A percentile compares a stretch with the other conserved stretches of the same genome.
phyloP scores from a whole-genome alignment of 345 rosid species.

The Citrus inodora region DNA sequence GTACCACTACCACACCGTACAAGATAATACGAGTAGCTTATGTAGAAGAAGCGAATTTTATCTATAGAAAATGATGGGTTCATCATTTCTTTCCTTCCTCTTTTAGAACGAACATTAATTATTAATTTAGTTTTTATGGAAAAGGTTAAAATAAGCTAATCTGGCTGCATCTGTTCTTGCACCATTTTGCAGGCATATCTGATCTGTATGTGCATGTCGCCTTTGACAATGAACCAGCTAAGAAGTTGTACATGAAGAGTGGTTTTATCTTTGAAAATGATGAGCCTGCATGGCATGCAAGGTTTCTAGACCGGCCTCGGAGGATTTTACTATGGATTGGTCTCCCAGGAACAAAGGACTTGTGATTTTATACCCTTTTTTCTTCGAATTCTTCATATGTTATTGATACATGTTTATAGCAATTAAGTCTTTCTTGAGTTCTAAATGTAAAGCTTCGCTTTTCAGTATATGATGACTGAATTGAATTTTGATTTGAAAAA shows the following conservation, averaged over 20 bases:
- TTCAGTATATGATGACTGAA: background rate
- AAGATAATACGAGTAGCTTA: background rate
- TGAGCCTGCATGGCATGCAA: slow-evolving; percentile 97
- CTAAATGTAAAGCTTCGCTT: slow-evolving; percentile 12
- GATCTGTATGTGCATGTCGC: slow-evolving; percentile 94
- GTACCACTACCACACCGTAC: background rate
- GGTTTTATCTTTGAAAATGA: slow-evolving; percentile 66
- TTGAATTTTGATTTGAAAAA: background rate
- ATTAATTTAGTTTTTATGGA: background rate
- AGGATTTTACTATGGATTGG: slow-evolving; percentile 74
- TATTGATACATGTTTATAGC: background rate
- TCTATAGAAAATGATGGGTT: background rate
- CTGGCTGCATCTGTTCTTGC: background rate
- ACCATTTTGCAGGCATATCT: slow-evolving; percentile 60
- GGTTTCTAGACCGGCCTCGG: slow-evolving; percentile 75
- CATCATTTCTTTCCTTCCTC: background rate
- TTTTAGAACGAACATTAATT: background rate
- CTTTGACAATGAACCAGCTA: slow-evolving; percentile 74
- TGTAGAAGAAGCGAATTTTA: background rate
- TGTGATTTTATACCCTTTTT: slow-evolving; percentile 12
- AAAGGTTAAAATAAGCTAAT: background rate
- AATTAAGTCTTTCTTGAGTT: background rate
- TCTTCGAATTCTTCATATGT: background rate
- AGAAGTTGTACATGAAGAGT: slow-evolving; percentile 70
- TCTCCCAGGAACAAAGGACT: slow-evolving; percentile 26